phyloP scores from a whole-genome alignment of 2,329 filamentous ascomycete genomes.

The Calycina herbarum region DNA sequence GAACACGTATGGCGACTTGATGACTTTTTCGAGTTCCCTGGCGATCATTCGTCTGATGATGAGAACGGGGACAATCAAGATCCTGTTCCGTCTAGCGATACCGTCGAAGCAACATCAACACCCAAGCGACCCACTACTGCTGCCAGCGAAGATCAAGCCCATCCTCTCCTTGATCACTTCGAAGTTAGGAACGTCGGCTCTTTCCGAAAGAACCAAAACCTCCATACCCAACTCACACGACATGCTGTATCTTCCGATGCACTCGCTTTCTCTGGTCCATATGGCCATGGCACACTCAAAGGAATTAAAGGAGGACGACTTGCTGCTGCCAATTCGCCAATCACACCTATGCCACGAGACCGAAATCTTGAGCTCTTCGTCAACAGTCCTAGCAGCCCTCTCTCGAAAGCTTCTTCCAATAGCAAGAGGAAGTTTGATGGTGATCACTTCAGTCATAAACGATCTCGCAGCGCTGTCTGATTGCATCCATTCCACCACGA shows the following conservation, averaged over 20 bases:
- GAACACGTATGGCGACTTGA: slow-evolving; percentile 65
- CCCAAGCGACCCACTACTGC: slow-evolving; percentile 52
- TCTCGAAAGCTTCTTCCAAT: slow-evolving; percentile 21
- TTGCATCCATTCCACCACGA: background rate
- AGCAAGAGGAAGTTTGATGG: slow-evolving; percentile 35
- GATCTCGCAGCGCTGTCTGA: slow-evolving; percentile 32
- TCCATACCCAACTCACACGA: slow-evolving; percentile 49
- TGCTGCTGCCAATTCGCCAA: slow-evolving; percentile 64
- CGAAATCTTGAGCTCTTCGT: slow-evolving; percentile 18
- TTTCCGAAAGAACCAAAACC: slow-evolving; percentile 67
- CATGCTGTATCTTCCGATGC: slow-evolving; percentile 63
- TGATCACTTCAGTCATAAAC: slow-evolving; percentile 31
- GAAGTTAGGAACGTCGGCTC: slow-evolving; percentile 68
- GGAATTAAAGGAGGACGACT: slow-evolving; percentile 67
- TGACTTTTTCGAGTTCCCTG: slow-evolving; percentile 71
- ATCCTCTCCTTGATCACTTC: slow-evolving; percentile 64
- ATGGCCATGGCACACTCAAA: slow-evolving; percentile 59
- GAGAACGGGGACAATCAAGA: slow-evolving; percentile 61
- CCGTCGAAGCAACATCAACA: slow-evolving; percentile 47
- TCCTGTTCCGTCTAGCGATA: slow-evolving; percentile 14
- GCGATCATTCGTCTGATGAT: slow-evolving; percentile 50
- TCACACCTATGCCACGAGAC: slow-evolving; percentile 62
- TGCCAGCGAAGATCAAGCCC: slow-evolving; percentile 44
- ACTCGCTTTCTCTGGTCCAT: slow-evolving; percentile 60
- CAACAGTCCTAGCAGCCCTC: slow-evolving; percentile 33